These are phyloP conservation scores for Trichomonascaceae sp. DNA, from an alignment of 1,139 yeast species.

Conservation along the genomic window DNA sequence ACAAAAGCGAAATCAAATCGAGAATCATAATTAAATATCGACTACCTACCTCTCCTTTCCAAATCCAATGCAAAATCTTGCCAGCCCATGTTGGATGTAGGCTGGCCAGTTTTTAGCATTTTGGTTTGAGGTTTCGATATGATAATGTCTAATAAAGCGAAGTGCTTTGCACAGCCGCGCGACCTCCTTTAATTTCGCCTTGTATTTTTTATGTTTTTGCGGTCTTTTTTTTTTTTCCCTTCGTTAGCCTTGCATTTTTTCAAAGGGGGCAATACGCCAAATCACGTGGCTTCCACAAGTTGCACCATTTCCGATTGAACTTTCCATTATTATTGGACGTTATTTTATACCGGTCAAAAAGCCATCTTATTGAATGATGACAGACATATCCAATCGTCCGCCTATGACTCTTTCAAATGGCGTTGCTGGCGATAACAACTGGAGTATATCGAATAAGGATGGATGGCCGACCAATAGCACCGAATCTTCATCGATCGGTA, in stretches of 20 bases:
- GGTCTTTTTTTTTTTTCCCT: neutral
- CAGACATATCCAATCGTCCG: neutral
- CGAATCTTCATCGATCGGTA: neutral
- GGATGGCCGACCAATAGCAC: neutral
- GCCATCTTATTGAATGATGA: neutral
- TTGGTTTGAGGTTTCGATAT: neutral
- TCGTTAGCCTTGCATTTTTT: neutral
- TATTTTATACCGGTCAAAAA: neutral
- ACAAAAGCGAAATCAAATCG: neutral
- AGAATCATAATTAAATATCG: neutral
- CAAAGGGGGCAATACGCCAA: neutral
- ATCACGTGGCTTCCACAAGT: neutral
- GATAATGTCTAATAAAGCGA: neutral
- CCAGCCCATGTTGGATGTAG: constrained; percentile 7
- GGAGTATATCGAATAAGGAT: neutral
- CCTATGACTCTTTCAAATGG: neutral
- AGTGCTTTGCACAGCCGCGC: neutral
- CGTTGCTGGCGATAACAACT: neutral
- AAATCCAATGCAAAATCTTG: constrained; percentile 12
- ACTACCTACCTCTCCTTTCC: constrained; percentile 9
- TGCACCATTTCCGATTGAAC: neutral
- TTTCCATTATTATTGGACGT: neutral
- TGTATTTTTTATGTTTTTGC: neutral
- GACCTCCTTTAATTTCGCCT: neutral
- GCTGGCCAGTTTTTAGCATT: neutral